A percentile compares a stretch with the other conserved stretches of the same genome.
Conservation (phyloP, 768 basidiomycete genomes). For the Suillus subalutaceus region DNA sequence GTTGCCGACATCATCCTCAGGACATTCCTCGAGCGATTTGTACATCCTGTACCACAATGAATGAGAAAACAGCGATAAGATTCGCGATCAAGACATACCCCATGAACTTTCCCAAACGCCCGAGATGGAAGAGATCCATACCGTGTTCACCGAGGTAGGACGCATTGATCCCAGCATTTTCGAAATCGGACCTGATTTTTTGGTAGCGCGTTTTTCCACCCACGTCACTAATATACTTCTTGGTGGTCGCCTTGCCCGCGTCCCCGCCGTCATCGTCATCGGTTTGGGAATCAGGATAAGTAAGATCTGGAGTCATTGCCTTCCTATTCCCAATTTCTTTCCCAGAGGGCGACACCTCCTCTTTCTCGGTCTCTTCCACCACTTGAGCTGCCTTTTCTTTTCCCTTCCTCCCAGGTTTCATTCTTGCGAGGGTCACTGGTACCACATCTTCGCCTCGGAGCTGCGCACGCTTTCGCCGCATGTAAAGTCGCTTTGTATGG, state of each 20-base stretch:
- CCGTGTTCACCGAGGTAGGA: slow-evolving; percentile 43
- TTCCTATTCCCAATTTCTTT: slow-evolving; percentile 13
- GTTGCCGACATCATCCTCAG: slow-evolving; percentile 23
- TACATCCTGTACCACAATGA: slow-evolving; percentile 24
- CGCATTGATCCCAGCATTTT: slow-evolving; percentile 47
- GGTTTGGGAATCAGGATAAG: slow-evolving; percentile 14
- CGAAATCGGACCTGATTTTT: slow-evolving; percentile 45
- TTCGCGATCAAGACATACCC: slow-evolving; percentile 37
- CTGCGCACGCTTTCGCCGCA: slow-evolving; percentile 70
- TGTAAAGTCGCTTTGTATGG: slow-evolving; percentile 65
- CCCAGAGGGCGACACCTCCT: neutral
- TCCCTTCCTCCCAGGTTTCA: slow-evolving; percentile 43
- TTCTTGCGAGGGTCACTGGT: slow-evolving; percentile 21
- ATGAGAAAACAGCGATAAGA: slow-evolving; percentile 23
- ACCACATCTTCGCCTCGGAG: slow-evolving; percentile 35
- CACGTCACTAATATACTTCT: slow-evolving; percentile 31
- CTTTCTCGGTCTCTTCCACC: neutral
- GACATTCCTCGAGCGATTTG: slow-evolving; percentile 28
- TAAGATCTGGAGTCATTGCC: slow-evolving; percentile 11
- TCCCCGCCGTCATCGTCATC: slow-evolving; percentile 12
- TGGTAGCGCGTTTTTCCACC: slow-evolving; percentile 43
- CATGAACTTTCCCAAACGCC: slow-evolving; percentile 41
- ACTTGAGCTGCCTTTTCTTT: neutral
- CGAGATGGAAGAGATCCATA: slow-evolving; percentile 46
- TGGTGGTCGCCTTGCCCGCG: slow-evolving; percentile 10